Percentiles rank a stretch among this genome's conserved stretches.
These are phyloP conservation scores for Boletus barrowsii DNA, from an alignment of 768 basidiomycete genomes.

Conservation along the genomic window DNA sequence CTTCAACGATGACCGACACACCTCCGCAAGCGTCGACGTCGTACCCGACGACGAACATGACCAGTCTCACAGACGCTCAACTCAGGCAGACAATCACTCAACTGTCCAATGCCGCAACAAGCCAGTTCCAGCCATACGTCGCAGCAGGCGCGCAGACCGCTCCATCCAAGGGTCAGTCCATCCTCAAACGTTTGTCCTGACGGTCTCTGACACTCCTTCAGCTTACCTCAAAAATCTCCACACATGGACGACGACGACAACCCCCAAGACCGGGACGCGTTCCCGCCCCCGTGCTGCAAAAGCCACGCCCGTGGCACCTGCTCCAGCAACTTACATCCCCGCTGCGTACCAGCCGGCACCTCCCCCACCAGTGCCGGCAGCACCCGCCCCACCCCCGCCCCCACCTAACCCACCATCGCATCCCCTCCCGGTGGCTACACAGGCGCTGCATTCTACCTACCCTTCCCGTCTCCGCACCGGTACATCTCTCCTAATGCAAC, in stretches of 20 bases:
- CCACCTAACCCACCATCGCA: conserved; percentile 51
- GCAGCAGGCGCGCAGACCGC: conserved; percentile 29
- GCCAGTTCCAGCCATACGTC: conserved; percentile 35
- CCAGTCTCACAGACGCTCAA: conserved; percentile 57
- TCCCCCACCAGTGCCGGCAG: conserved; percentile 28
- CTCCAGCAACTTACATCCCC: conserved; percentile 34
- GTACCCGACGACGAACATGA: conserved; percentile 36
- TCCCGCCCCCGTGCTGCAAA: conserved; percentile 36
- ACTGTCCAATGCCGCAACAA: conserved; percentile 38
- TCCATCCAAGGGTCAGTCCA: conserved; percentile 28
- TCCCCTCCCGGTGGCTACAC: conserved; percentile 57
- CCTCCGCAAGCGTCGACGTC: conserved; percentile 25
- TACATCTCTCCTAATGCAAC: conserved; percentile 86
- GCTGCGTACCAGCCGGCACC: conserved; percentile 39
- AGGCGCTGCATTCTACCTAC: conserved; percentile 81
- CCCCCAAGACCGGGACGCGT: conserved; percentile 40
- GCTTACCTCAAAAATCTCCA: conserved; percentile 69
- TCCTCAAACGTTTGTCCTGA: background rate
- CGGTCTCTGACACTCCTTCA: conserved; percentile 24
- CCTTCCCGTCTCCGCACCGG: conserved; percentile 90
- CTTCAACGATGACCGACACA: conserved; percentile 27
- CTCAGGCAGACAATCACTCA: conserved; percentile 62
- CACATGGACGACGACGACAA: conserved; percentile 53
- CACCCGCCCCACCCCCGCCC: conserved; percentile 26
- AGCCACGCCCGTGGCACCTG: conserved; percentile 38